Base-by-base conservation (phyloP, 352 stramenopile species). In the Phytophthora pistaciae region DNA sequence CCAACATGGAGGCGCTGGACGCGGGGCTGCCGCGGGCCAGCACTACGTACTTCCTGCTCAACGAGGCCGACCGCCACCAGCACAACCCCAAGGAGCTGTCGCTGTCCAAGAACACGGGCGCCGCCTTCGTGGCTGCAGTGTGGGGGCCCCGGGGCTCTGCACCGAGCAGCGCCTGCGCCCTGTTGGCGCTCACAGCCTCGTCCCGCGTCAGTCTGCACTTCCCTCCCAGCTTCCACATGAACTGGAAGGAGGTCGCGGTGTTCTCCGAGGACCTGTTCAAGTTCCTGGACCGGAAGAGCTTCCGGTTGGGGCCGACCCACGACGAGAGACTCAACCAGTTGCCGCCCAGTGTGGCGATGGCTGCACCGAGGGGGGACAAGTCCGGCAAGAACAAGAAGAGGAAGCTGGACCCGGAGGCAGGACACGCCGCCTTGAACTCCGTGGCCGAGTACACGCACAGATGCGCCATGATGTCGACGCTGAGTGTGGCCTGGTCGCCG, bases 51-150 rank as follows among this genome's bases (percentile, higher is more conserved):
- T 87, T 93, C 49, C 42, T 94, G 44, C 63, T 94, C 42, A 77
- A 94, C 56, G 83, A 93, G 23, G 72, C 71, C 11, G 82, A 92
- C 25, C 85, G 88, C 3, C 84, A 91, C 68, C 81, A 92, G 70
- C 79, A 90, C 73, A 94, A 96, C 66, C 87, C 89, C 13, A 91
- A 93, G 64, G 89, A 96, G 59, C 66, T 94, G 13, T 96, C 89
- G 23, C 64, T 96, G 44, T 91, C 89, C 46, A 96, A 94, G 66
- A 91, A 86, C 64, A 82, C 90, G 23, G 80, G 84, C 38, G 72
- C 72, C 1, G 78, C 82, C 11, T 94, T 92, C 56, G 40, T 91
- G 4, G 75, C 82, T 16, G 85, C 82, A 10, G 81, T 82, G 25
- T 96, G 87, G 87, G 89, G 87, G 0, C 89, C 89, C 10, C 80